phyloP scores from a whole-genome alignment of 139 green algal species.

The Auxenochlorella pyrenoidosa region DNA sequence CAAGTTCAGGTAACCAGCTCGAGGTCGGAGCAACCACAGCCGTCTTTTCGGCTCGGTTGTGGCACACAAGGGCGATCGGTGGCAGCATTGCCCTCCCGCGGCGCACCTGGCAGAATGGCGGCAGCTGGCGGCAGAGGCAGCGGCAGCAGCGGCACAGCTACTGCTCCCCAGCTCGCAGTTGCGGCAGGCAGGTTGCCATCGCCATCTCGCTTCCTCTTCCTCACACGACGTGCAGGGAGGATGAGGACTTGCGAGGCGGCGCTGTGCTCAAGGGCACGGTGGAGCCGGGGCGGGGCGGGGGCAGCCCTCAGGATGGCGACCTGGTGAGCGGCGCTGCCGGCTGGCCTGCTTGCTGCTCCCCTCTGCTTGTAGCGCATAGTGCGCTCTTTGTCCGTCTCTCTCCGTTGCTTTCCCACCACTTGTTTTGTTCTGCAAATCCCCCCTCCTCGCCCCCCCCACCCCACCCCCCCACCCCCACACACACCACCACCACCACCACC shows the following conservation, averaged over 20 bases:
- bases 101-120: not conserved
- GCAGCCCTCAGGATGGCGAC: conserved; percentile 28
- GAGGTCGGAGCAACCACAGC: not conserved
- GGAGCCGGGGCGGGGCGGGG: conserved; percentile 33
- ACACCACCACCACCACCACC: no score
- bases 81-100: no score
- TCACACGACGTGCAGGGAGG: conserved; percentile 21
- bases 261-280: conserved; percentile 42
- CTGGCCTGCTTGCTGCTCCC: not conserved
- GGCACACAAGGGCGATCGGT: no score
- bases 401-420: no score
- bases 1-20: conserved; percentile 22
- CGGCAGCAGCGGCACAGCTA: not conserved
- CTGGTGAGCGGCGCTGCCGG: not conserved
- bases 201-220: no score
- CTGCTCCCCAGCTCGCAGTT: not conserved
- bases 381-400: no score
- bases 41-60: no score
- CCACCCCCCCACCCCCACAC: not conserved
- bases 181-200: no score
- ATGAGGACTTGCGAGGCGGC: conserved; percentile 36
- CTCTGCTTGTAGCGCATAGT: not conserved
- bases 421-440: no score
- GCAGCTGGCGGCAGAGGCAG: not conserved
- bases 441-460: no score